Evolutionary conservation across 2,329 filamentous ascomycete genomes (phyloP).

Genomic region (Fusarium algeriense): DNA sequence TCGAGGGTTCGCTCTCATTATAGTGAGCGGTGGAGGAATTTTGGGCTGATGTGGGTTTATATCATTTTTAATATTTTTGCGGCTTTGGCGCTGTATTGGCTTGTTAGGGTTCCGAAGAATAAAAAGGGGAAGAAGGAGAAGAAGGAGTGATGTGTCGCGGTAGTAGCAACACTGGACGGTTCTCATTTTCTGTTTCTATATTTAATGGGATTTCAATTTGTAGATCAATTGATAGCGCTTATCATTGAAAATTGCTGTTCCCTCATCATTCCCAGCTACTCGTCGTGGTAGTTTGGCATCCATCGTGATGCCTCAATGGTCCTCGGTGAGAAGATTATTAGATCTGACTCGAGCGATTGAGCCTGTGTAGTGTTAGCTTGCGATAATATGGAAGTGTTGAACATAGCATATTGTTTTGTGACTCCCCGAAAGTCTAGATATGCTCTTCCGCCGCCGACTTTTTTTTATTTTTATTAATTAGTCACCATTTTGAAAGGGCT

Average conservation of each 20-base stretch:
- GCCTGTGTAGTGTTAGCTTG: constrained; percentile 40
- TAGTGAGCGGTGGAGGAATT: constrained; percentile 74
- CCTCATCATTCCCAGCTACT: constrained; percentile 26
- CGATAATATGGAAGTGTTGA: background rate
- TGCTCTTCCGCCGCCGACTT: constrained; percentile 49
- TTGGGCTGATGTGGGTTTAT: constrained; percentile 72
- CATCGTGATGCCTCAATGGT: constrained; percentile 42
- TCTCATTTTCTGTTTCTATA: no score
- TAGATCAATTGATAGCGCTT: background rate
- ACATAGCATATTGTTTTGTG: constrained; percentile 53
- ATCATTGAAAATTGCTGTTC: background rate
- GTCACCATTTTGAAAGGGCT: constrained; percentile 56
- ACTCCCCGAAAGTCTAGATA: constrained; percentile 55
- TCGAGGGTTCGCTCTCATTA: constrained; percentile 64
- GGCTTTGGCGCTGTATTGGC: constrained; percentile 68
- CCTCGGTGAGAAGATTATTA: constrained; percentile 55
- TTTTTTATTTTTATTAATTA: no score
- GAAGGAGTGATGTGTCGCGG: background rate
- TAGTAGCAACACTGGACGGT: no score
- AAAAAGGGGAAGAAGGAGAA: constrained; percentile 45
- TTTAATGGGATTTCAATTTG: background rate
- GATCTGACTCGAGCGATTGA: constrained; percentile 57
- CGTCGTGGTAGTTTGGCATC: no score
- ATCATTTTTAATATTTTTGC: constrained; percentile 69
- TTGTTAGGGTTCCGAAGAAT: constrained; percentile 62